Evolutionary conservation across 148 eudicot genomes (phyloP).

Genomic region (Silene latifolia): DNA sequence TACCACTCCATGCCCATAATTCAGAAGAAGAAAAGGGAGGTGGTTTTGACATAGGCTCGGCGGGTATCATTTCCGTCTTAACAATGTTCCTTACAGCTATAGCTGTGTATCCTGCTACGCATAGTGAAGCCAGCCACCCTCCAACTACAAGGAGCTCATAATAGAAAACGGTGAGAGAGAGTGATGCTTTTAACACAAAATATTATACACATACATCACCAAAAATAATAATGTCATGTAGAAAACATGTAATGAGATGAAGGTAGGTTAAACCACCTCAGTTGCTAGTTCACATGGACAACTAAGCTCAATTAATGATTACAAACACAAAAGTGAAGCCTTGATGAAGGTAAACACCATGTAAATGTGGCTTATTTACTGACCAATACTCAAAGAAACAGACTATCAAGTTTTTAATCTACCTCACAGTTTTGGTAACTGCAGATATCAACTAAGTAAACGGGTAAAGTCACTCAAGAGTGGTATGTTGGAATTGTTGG

Average conservation of each 20-base stretch:
- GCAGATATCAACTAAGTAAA: too few relatives aligned
- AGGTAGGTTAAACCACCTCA: neutral
- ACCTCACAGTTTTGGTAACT: too few relatives aligned
- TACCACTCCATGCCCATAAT: constrained; percentile 63
- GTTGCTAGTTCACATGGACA: neutral
- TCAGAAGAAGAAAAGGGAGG: constrained; percentile 74
- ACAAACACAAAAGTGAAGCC: neutral
- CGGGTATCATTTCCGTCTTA: constrained; percentile 83
- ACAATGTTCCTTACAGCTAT: constrained; percentile 83
- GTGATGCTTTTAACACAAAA: neutral
- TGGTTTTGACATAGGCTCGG: constrained; percentile 96
- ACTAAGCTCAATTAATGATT: neutral
- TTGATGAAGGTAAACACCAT: neutral
- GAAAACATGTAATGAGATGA: neutral
- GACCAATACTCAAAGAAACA: neutral
- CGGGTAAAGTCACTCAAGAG: neutral
- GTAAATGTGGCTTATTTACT: neutral
- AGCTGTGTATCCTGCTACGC: constrained; percentile 87
- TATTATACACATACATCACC: neutral
- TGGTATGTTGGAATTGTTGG: too few relatives aligned
- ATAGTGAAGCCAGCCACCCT: constrained; percentile 96
- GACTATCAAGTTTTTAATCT: neutral
- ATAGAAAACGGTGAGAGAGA: neutral
- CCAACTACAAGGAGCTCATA: constrained; percentile 50
- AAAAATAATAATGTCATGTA: neutral